phyloP scores from a whole-genome alignment of 1,139 yeast species.

The Ogataea hybrid region DNA sequence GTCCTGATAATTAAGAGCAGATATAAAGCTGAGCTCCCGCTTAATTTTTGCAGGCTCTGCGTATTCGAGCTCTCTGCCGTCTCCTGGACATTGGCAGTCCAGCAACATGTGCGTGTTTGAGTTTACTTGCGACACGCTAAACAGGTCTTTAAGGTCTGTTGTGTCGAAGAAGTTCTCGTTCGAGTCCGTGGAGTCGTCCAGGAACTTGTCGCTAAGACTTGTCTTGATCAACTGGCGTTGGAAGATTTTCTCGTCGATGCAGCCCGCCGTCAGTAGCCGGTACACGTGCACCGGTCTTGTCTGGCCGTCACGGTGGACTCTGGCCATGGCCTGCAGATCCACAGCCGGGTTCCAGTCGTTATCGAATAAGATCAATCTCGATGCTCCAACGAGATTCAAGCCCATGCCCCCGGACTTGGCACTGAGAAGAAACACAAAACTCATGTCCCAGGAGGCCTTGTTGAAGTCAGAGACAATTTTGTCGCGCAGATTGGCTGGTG shows the following conservation, averaged over 20 bases:
- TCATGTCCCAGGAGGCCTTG: conserved; percentile 37
- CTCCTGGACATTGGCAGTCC: conserved; percentile 66
- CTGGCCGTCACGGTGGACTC: conserved; percentile 95
- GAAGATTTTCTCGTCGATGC: conserved; percentile 91
- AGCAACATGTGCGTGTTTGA: conserved; percentile 85
- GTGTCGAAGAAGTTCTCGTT: conserved; percentile 55
- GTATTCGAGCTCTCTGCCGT: conserved; percentile 35
- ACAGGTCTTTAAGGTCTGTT: conserved; percentile 71
- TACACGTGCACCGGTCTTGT: conserved; percentile 74
- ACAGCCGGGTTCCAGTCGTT: conserved; percentile 69
- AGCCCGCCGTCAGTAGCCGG: conserved; percentile 80
- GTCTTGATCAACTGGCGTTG: conserved; percentile 90
- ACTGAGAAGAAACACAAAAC: conserved; percentile 73
- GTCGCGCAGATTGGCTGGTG: conserved; percentile 65
- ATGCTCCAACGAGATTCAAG: conserved; percentile 85
- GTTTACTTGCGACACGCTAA: conserved; percentile 52
- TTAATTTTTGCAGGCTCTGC: conserved; percentile 15
- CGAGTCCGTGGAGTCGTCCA: conserved; percentile 50
- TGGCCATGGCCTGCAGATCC: conserved; percentile 93
- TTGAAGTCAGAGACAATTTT: conserved; percentile 71
- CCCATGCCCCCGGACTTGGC: conserved; percentile 97
- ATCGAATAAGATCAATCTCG: conserved; percentile 67
- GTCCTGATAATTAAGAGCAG: conserved; percentile 48
- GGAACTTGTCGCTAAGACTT: conserved; percentile 73
- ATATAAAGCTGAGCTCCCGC: conserved; percentile 41